Evolutionary conservation across 2,329 filamentous ascomycete genomes (phyloP).

Genomic region (Coleophoma cylindrospora): DNA sequence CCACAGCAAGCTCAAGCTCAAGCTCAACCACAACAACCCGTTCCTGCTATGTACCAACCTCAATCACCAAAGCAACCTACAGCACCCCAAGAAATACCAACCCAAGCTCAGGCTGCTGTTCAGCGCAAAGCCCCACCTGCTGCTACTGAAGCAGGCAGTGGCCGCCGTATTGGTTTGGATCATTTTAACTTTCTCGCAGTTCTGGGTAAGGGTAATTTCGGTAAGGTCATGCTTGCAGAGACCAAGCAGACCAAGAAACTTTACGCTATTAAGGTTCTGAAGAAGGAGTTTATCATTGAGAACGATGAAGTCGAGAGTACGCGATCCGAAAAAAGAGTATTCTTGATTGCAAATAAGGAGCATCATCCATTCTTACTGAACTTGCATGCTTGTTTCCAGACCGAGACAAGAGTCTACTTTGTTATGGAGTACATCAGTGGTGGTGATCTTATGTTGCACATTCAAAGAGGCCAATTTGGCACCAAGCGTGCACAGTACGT

Average conservation of each 20-base stretch:
- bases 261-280: conserved; percentile 97
- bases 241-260: conserved; percentile 88
- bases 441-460: conserved; percentile 98
- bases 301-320: conserved; percentile 99
- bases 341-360: conserved; percentile 95
- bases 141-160: conserved; percentile 58
- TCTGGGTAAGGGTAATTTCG: conserved; percentile 97
- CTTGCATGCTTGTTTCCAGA: conserved; percentile 97
- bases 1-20: conserved; percentile 23
- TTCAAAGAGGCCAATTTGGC: conserved; percentile 93
- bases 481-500: conserved; percentile 91
- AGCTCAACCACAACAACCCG: conserved; percentile 10
- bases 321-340: conserved; percentile 94
- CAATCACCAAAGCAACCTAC: conserved; percentile 27
- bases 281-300: conserved; percentile 99
- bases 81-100: conserved; percentile 19
- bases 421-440: conserved; percentile 99
- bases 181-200: conserved; percentile 99
- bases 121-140: conserved; percentile 17
- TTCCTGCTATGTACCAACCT: conserved; percentile 13
- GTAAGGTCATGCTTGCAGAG: conserved; percentile 98
- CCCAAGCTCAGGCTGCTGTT: conserved; percentile 21
- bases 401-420: conserved; percentile 96
- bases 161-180: conserved; percentile 85
- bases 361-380: conserved; percentile 93